Base-by-base conservation (phyloP, 176 grass and related monocot species). In the Dendrocalamus sinicus region DNA sequence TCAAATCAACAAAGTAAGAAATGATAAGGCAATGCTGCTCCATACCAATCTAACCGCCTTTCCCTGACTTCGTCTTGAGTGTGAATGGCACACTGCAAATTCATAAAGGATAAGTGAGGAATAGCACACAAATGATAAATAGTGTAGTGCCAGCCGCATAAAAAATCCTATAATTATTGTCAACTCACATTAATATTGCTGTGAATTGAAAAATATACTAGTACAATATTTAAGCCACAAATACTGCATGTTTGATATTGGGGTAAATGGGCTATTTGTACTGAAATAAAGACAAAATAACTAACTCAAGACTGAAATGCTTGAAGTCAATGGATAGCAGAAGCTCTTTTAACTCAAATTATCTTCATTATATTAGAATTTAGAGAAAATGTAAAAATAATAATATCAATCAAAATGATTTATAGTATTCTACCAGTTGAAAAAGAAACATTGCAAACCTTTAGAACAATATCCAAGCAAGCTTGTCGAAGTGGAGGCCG, bases 401-500 rank as follows among this genome's bases (percentile, higher is more conserved):
- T 76, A 72, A 83, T 46, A 67, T n/a, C 44, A 50, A 12, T 48
- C 65, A 47, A 63, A 74, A 72, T 22, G 54, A 70, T 55, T 68
- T 58, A 45, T 77, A 69, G 65, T 37, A 65, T 77, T 83, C 43
- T 82, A 55, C 22, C 16, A 79, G 86, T 60, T 72, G 19, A 89
- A 45, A 86, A 76, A 40, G 72, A 62, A 75, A 83, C 41, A 84
- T 70, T 28, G 71, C 75, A 75, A 86, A 99, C 97, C 97, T 99
- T 99, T 37, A 99, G 80, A 74, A 81, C 90, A 65, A 99, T 99
- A 89, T 99, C 92, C 86, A 99, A 94, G 83, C 90, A 96, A 87
- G 86, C 68, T 86, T 84, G 48, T 17, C 97, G 90, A 76, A 87
- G 78, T 73, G 93, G 76, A 81, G 97, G 97, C 46, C 97, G 90